Evolutionary conservation across 2,329 filamentous ascomycete species (phyloP), one percentile per base, ranked within the genome.

Genomic region (Claviceps lovelessii): DNA sequence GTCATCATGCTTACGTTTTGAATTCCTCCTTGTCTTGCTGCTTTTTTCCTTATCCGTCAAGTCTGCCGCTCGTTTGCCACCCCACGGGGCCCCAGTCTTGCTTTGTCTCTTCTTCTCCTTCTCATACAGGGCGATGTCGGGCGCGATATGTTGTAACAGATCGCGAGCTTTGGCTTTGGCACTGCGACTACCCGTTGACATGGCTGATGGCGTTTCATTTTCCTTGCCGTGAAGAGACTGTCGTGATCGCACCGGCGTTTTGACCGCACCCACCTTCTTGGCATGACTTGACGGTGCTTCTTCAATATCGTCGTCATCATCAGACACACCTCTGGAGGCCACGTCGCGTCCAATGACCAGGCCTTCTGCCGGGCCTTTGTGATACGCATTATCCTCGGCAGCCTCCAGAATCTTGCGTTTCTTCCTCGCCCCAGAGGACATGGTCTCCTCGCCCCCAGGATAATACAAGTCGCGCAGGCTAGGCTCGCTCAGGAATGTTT

Each of bases 71-170:
- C 80, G 74, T 62, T 82, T 84, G 28, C 81, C 81, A 29, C 82
- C 81, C 75, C 80, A 85, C 0, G 76, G 73, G 2, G 70, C 68
- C 3, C 66, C 73, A 51, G 73, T 70, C 59, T 77, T 81, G 58
- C 66, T 64, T 7, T 72, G 69, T 23, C 93, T 83, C 72, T 95
- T 96, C 73, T 81, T 89, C 71, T 98, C 93, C 66, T 93, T 95
- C 64, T 97, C 86, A 64, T 93, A 98, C 37, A 94, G 73, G 2
- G 85, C 85, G 63, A 97, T 90, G 64, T 98, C 93, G 0, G 85
- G 80, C 0, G 88, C 90, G 55, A 91, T 75, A 41, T 81, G 79
- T 54, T 93, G 88, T 8, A 97, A 72, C 59, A 81, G 83, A 39
- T 83, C 80, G n/a, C 85, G 72, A 13, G 93, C 93, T 64, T 86